Evolutionary conservation across 139 green algal species (phyloP).

Genomic region (Chlamydomonas sphaeroides): DNA sequence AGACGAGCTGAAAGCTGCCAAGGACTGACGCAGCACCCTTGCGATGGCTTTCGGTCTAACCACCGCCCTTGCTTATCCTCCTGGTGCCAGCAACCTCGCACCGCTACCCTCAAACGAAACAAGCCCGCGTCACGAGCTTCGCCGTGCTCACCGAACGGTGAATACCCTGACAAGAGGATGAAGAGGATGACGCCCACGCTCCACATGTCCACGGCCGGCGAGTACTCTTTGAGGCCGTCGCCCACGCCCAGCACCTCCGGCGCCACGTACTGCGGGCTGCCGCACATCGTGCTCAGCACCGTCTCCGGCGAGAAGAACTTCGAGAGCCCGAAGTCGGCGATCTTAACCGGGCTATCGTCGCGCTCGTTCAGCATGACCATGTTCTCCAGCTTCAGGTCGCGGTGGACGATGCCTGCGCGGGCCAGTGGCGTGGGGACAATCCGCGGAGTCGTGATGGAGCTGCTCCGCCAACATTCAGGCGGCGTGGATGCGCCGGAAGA

Average conservation of each 20-base stretch:
- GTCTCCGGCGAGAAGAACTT: constrained; percentile 81
- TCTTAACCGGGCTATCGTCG: constrained; percentile 78
- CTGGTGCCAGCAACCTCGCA: no score
- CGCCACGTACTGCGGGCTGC: constrained; percentile 74
- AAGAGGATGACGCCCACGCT: constrained; percentile 85
- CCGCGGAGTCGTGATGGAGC: no score
- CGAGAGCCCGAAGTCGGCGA: constrained; percentile 86
- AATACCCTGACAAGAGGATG: constrained; percentile 74
- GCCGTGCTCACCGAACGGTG: constrained; percentile 71
- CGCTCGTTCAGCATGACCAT: constrained; percentile 81
- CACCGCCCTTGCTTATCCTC: no score
- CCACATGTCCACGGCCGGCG: constrained; percentile 83
- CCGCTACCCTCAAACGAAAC: neutral
- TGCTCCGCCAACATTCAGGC: no score
- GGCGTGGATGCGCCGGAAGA: no score
- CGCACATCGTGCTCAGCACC: constrained; percentile 82
- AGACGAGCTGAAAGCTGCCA: no score
- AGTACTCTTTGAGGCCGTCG: constrained; percentile 73
- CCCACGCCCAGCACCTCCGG: constrained; percentile 79
- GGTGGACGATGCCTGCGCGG: constrained; percentile 85
- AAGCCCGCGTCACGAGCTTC: neutral
- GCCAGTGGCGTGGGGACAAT: no score
- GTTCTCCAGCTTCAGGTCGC: constrained; percentile 90
- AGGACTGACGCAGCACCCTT: no score
- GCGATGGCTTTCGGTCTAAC: no score